These are phyloP conservation scores for Hypoxylon rubiginosum DNA, from an alignment of 2,329 filamentous ascomycete species.

Conservation along the genomic window DNA sequence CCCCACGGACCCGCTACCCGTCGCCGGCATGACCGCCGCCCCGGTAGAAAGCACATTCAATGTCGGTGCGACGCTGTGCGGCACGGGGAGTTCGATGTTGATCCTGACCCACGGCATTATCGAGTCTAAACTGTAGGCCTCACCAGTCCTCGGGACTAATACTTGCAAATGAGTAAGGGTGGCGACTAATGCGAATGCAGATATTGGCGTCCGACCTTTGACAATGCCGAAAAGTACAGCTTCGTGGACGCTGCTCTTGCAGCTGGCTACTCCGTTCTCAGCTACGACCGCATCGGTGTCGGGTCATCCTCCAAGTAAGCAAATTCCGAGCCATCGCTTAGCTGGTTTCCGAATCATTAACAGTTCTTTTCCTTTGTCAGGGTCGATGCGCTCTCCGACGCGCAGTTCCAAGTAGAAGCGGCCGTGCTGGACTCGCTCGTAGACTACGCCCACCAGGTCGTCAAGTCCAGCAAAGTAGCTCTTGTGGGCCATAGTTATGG, in stretches of 20 bases:
- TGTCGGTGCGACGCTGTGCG: constrained; percentile 49
- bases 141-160: neutral
- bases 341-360: neutral
- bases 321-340: neutral
- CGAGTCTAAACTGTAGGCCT: constrained; percentile 49
- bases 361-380: constrained; percentile 16
- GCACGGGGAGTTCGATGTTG: constrained; percentile 45
- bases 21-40: constrained; percentile 40
- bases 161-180: neutral
- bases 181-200: constrained; percentile 28
- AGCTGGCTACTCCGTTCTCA: constrained; percentile 51
- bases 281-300: constrained; percentile 52
- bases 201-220: constrained; percentile 48
- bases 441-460: constrained; percentile 39
- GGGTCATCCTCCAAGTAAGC: constrained; percentile 51
- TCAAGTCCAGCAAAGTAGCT: constrained; percentile 47
- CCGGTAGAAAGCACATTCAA: constrained; percentile 46
- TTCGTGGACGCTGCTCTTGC: constrained; percentile 48
- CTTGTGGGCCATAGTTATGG: constrained; percentile 52
- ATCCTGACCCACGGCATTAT: constrained; percentile 51
- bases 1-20: constrained; percentile 44
- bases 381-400: constrained; percentile 44
- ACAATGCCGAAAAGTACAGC: constrained; percentile 41
- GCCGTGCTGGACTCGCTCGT: constrained; percentile 49
- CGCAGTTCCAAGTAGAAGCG: constrained; percentile 52